These are phyloP conservation scores for Aureobasidium pullulans DNA, from an alignment of 2,329 filamentous ascomycete genomes.

Conservation along the genomic window DNA sequence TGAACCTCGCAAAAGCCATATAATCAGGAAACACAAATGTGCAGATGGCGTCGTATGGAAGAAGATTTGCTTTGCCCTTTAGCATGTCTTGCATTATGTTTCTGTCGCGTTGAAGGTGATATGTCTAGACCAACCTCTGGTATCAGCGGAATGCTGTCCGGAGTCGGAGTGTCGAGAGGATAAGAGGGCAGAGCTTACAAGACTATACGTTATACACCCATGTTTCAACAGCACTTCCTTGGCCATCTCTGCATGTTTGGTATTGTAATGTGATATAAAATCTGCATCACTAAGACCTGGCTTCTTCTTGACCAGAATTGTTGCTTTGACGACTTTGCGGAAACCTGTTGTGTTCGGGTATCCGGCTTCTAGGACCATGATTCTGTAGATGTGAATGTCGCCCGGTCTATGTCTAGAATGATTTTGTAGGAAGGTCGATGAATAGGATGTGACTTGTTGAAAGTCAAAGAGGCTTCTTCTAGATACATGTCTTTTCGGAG, in stretches of 20 bases:
- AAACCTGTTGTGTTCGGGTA: conserved; percentile 39
- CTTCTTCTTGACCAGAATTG: conserved; percentile 41
- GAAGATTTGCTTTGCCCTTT: conserved; percentile 36
- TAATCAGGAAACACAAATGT: conserved; percentile 43
- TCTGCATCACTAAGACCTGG: conserved; percentile 37
- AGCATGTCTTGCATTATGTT: conserved; percentile 40
- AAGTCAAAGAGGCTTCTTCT: not conserved
- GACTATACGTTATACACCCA: conserved; percentile 38
- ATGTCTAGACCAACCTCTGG: conserved; percentile 28
- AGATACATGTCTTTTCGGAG: not conserved
- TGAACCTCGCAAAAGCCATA: conserved; percentile 37
- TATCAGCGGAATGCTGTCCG: not conserved
- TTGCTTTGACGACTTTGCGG: conserved; percentile 40
- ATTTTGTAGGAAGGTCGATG: too few relatives aligned
- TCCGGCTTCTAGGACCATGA: conserved; percentile 37
- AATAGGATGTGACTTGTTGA: not conserved
- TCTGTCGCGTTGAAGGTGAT: conserved; percentile 37
- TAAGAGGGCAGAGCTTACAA: conserved; percentile 26
- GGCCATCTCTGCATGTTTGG: conserved; percentile 37
- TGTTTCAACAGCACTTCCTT: conserved; percentile 38
- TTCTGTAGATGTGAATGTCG: not conserved
- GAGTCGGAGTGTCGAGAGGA: not conserved
- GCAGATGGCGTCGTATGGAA: conserved; percentile 42
- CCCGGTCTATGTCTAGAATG: too few relatives aligned
- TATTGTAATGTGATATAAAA: conserved; percentile 41